A percentile compares a stretch with the other conserved stretches of the same genome.
Conservation (phyloP, 139 green algal genomes). For the Microglena sp. region DNA sequence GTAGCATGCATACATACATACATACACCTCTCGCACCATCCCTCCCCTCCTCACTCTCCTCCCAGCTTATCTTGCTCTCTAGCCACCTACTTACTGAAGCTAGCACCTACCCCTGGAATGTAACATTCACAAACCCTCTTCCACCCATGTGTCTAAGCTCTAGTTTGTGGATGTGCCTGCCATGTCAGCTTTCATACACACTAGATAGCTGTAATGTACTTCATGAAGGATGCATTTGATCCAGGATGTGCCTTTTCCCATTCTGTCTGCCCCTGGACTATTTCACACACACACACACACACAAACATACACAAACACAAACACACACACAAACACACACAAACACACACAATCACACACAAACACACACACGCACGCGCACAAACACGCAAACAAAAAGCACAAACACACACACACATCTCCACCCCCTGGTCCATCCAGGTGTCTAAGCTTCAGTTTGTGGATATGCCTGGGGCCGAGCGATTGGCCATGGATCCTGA, state of each 20-base stretch:
- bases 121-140: too few relatives aligned
- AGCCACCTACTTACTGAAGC: too few relatives aligned
- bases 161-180: too few relatives aligned
- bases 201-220: too few relatives aligned
- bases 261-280: neutral
- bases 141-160: too few relatives aligned
- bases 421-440: conserved; percentile 3
- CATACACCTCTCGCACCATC: too few relatives aligned
- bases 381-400: neutral
- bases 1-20: too few relatives aligned
- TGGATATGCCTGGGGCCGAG: conserved; percentile 59
- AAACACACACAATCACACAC: neutral
- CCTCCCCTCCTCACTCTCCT: too few relatives aligned
- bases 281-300: neutral
- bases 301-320: neutral
- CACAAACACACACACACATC: neutral
- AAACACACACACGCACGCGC: neutral
- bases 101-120: too few relatives aligned
- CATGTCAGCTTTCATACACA: too few relatives aligned
- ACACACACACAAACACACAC: neutral
- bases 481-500: conserved; percentile 55
- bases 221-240: too few relatives aligned
- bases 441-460: conserved; percentile 42
- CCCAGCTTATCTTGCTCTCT: too few relatives aligned
- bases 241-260: neutral